These are phyloP conservation scores for Sisymbrium altissimum DNA, from an alignment of 345 rosid species.

Conservation along the genomic window DNA sequence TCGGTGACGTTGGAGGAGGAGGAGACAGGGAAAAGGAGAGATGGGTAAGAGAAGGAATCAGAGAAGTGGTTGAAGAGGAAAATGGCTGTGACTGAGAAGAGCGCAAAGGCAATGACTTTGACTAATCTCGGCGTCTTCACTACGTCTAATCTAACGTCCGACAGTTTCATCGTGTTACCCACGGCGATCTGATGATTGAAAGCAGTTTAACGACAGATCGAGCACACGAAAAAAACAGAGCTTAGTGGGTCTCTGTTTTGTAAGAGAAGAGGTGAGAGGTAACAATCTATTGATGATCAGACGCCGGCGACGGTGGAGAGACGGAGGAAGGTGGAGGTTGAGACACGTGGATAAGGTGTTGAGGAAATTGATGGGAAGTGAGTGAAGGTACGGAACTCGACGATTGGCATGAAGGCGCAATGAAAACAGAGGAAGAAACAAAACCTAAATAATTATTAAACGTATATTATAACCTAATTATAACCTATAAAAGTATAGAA, in stretches of 20 bases:
- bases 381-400: slow-evolving; percentile 16
- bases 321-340: slow-evolving; percentile 29
- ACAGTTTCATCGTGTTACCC: slow-evolving; percentile 13
- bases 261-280: background rate
- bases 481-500: background rate
- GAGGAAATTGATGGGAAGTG: slow-evolving; percentile 10
- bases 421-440: background rate
- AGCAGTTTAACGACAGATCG: too few relatives aligned
- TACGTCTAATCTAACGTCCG: slow-evolving; percentile 29
- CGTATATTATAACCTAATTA: slow-evolving; percentile 10
- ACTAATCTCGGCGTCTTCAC: slow-evolving; percentile 42
- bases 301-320: slow-evolving; percentile 26
- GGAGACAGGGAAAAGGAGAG: slow-evolving; percentile 17
- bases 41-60: slow-evolving; percentile 27
- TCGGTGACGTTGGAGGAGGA: slow-evolving; percentile 19
- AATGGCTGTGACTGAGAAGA: slow-evolving; percentile 31
- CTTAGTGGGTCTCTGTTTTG: background rate
- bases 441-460: background rate
- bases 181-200: too few relatives aligned
- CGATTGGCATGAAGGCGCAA: slow-evolving; percentile 14
- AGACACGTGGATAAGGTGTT: slow-evolving; percentile 30
- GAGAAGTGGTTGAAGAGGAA: slow-evolving; percentile 34
- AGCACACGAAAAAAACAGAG: slow-evolving; percentile 19
- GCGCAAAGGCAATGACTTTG: slow-evolving; percentile 36
- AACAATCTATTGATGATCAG: slow-evolving; percentile 4